Evolutionary conservation across 2,329 filamentous ascomycete genomes (phyloP), one percentile per base, ranked within the genome.

Genomic region (Aspergillus caelatus): DNA sequence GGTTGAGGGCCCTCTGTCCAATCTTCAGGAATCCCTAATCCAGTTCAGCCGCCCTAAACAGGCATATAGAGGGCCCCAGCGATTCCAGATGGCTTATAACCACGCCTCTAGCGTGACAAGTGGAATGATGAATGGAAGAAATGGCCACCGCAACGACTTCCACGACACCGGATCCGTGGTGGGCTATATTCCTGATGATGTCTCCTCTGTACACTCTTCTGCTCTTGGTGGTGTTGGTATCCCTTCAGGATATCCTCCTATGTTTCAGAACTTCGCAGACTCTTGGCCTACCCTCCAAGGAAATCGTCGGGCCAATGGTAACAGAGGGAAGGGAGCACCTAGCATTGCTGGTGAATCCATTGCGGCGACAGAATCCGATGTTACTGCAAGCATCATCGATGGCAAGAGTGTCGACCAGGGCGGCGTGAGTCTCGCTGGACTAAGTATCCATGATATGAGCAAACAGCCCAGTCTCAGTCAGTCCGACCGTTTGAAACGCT

Each of bases 41-140:
- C 95, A 99, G 74, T 99, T 99, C 80, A 93, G 91, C 77, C 89
- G 93, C 9, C 95, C 95, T 26, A 97, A 96, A 84, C 91, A 94
- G 69, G 91, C 90, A 39, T 97, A 96, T 77, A 92, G 95, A 65
- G 90, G 89, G 23, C 94, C 94, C 58, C 94, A 96, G 79, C 89
- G 91, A 62, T 94, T 93, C 79, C 91, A 95, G 75, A 90, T 90
- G 85, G 89, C 91, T 36, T 91, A 92, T 73, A 88, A 89, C 74
- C 86, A 88, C 69, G 86, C 86, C 55, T 86, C 83, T 41, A 86
- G 86, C 64, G 85, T 87, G 78, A 85, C 84, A 21, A 83, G 82
- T 61, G 81, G 81, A 30, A 79, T 81, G 74, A 78, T 79, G 68
- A 85, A 84, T 62, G 84, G 82, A 63, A 81, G 83, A 66, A 83